Conservation (phyloP, 169 alveolate genomes). For the Perkinsus marinus region DNA sequence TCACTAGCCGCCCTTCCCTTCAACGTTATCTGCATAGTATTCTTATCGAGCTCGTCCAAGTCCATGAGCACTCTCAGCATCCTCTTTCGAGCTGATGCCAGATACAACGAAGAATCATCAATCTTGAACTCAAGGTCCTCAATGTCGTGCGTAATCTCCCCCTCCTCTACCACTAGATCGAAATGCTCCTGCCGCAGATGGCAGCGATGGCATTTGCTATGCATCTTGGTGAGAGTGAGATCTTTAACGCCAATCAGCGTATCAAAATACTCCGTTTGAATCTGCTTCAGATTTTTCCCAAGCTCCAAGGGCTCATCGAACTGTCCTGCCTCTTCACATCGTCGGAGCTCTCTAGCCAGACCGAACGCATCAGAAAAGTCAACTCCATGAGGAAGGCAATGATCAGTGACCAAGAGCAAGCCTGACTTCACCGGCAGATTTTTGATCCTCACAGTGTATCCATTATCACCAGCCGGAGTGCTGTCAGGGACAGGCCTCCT, state of each 20-base stretch:
- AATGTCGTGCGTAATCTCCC: conserved; percentile 31
- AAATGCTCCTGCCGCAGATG: conserved; percentile 49
- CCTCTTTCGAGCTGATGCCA: conserved; percentile 54
- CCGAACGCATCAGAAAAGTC: neutral
- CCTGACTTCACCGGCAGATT: neutral
- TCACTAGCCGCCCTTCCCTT: conserved; percentile 68
- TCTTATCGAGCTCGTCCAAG: conserved; percentile 49
- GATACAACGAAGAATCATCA: conserved; percentile 52
- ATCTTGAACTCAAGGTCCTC: conserved; percentile 41
- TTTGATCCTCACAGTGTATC: neutral
- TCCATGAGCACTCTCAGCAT: conserved; percentile 55
- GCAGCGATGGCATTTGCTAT: conserved; percentile 40
- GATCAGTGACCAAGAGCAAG: neutral
- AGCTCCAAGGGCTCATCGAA: conserved; percentile 35
- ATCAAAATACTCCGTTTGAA: conserved; percentile 40
- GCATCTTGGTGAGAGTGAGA: conserved; percentile 29
- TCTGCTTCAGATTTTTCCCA: conserved; percentile 40
- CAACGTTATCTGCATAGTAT: conserved; percentile 48
- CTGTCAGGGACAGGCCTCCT: neutral
- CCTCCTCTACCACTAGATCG: conserved; percentile 21
- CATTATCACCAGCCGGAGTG: neutral
- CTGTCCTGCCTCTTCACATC: neutral
- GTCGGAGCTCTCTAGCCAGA: neutral
- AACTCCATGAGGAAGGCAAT: neutral
- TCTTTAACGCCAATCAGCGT: conserved; percentile 44